phyloP scores from a whole-genome alignment of 768 basidiomycete species.

The Leccinellum albellum region DNA sequence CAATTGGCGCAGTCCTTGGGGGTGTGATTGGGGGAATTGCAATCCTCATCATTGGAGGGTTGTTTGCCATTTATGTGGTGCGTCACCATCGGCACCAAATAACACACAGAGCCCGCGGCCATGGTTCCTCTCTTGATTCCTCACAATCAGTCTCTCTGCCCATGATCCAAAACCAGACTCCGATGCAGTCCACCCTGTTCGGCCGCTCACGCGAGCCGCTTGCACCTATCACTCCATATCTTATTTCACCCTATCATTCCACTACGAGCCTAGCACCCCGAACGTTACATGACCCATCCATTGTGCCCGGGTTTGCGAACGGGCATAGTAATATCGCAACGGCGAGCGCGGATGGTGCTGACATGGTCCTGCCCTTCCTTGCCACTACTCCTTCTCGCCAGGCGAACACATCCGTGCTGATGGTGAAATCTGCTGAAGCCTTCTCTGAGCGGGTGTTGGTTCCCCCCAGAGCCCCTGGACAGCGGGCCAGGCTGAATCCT shows the following conservation, averaged over 20 bases:
- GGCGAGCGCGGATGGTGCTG: slow-evolving; percentile 15
- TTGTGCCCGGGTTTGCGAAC: background rate
- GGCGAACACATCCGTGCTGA: background rate
- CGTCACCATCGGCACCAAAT: slow-evolving; percentile 12
- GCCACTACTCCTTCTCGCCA: slow-evolving; percentile 4
- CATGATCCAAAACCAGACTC: background rate
- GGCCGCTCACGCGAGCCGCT: background rate
- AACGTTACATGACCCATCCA: background rate
- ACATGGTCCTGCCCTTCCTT: slow-evolving; percentile 25
- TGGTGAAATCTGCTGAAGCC: slow-evolving; percentile 4
- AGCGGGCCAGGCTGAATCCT: slow-evolving; percentile 24
- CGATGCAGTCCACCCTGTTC: background rate
- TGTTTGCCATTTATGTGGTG: slow-evolving; percentile 9
- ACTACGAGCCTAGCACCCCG: slow-evolving; percentile 4
- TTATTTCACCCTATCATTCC: slow-evolving; percentile 10
- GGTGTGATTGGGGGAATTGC: slow-evolving; percentile 19
- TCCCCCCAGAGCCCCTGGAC: background rate
- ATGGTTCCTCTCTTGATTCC: background rate
- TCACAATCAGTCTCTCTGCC: background rate
- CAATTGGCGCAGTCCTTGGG: slow-evolving; percentile 18
- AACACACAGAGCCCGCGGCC: background rate
- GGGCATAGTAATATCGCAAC: background rate
- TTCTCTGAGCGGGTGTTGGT: background rate
- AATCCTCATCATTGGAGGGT: slow-evolving; percentile 11
- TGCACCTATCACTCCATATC: background rate